Evolutionary conservation across 768 basidiomycete species (phyloP).

Genomic region (Phylloporus scabripes): DNA sequence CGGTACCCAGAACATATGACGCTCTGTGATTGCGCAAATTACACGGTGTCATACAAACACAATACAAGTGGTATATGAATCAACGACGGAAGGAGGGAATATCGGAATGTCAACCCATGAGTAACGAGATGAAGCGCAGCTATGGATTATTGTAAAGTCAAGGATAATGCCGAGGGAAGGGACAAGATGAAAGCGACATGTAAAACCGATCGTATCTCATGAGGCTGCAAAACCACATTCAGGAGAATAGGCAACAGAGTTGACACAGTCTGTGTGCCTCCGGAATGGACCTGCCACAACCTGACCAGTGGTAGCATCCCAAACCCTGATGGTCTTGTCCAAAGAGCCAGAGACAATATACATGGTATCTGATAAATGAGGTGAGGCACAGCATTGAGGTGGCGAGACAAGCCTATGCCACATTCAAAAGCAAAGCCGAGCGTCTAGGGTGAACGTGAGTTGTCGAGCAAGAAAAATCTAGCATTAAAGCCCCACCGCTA

Average conservation of each 20-base stretch:
- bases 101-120: background rate
- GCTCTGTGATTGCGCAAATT: background rate
- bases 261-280: background rate
- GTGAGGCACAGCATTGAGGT: background rate
- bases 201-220: background rate
- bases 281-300: conserved; percentile 5
- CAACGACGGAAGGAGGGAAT: background rate
- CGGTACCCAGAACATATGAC: too few relatives aligned
- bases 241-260: conserved; percentile 3
- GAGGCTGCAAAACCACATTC: conserved; percentile 1
- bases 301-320: conserved; percentile 10
- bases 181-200: background rate
- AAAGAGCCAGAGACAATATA: background rate
- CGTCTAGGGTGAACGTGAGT: background rate
- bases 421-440: background rate
- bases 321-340: conserved; percentile 1
- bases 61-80: background rate
- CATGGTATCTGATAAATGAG: background rate
- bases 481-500: background rate
- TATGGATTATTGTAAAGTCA: background rate
- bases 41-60: too few relatives aligned
- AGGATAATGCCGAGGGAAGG: background rate
- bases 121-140: too few relatives aligned
- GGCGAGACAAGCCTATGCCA: background rate
- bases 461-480: background rate